Evolutionary conservation across 805 yeast species (phyloP), one percentile per base, ranked within the genome.

Genomic region (Candida patagonica): DNA sequence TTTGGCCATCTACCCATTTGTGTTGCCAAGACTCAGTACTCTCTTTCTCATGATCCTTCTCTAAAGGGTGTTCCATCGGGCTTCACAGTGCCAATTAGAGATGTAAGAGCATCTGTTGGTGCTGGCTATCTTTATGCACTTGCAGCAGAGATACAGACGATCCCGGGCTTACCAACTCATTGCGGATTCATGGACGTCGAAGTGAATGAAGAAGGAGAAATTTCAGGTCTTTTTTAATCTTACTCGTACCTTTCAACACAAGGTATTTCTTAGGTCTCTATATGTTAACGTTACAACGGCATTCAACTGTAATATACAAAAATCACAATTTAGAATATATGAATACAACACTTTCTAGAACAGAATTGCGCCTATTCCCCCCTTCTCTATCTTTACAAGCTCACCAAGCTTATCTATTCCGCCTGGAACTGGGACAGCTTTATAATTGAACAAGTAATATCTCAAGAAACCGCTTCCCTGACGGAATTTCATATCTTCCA

Each of bases 171-270:
- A 57, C 94, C 96, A 42, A 89, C 97, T 7, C 88, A 84, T 60
- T 82, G 94, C 52, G 97, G 97, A 20, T 89, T 83, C 69, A 85
- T 89, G 95, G 84, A 88, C 57, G 96, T 89, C 43, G 98, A 89
- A 63, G 92, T 89, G 40, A 77, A 82, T 60, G 73, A 69, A 13
- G 82, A 85, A 24, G 98, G 97, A 42, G 87, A 87, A 57, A 88
- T 89, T 51, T 95, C 86, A 53, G 97, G 97, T 23, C 70, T 88
- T 59, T 88, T 88, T 59, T 88, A 68, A n/a, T n/a, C n/a, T n/a
- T n/a, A n/a, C n/a, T n/a, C n/a, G n/a, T n/a, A n/a, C n/a, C n/a
- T n/a, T n/a, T n/a, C n/a, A n/a, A n/a, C n/a, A n/a, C n/a, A n/a
- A 13, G 20, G 40, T 22, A 27, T 30, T 22, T 23, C 29, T 26